A percentile compares a stretch with the other conserved stretches of the same genome.
phyloP scores from a whole-genome alignment of 345 rosid species.

The Hibiscus trionum region DNA sequence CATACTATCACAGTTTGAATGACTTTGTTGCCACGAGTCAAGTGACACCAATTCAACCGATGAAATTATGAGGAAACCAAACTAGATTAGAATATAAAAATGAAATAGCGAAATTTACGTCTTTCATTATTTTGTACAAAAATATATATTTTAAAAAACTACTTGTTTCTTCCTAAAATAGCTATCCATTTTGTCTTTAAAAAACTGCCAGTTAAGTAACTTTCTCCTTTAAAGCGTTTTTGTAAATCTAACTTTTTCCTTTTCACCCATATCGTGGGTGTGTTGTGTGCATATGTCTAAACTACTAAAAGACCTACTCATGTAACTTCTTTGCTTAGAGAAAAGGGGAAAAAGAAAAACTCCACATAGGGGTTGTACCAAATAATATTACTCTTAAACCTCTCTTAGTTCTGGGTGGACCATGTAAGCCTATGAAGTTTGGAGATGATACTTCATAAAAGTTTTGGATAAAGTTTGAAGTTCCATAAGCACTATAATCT shows the following conservation, averaged over 20 bases:
- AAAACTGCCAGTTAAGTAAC: background rate
- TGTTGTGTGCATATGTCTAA: background rate
- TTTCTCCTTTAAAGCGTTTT: background rate
- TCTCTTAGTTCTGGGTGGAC: background rate
- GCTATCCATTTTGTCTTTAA: background rate
- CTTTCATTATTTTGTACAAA: background rate
- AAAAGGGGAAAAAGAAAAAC: background rate
- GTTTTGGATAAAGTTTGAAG: background rate
- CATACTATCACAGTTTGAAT: background rate
- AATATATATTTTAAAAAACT: background rate
- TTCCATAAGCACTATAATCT: background rate
- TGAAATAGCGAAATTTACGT: background rate
- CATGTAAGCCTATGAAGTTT: background rate
- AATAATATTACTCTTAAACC: background rate
- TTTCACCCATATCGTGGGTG: background rate
- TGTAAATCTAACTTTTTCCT: background rate
- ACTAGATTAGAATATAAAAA: background rate
- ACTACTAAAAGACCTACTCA: background rate
- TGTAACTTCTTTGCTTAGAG: background rate
- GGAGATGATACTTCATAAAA: background rate
- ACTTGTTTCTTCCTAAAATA: background rate
- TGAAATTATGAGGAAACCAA: background rate
- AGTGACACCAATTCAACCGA: background rate
- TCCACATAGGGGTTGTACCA: background rate
- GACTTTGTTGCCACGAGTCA: background rate